A percentile compares a stretch with the other conserved stretches of the same genome.
Conservation (phyloP, 140 eudicot species). For the Anethum foeniculum region DNA sequence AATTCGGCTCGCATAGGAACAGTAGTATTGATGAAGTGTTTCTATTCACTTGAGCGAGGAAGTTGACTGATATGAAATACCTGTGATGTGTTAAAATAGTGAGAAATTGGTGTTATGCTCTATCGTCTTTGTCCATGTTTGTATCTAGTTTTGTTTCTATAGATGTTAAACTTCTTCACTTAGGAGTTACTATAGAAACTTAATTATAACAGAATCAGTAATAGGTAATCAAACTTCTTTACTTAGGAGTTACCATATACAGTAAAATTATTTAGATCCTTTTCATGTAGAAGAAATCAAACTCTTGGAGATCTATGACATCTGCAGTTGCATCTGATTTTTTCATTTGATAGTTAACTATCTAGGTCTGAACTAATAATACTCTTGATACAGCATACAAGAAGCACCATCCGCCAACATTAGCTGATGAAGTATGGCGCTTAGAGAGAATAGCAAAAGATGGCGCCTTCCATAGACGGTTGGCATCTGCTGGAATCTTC, state of each 20-base stretch:
- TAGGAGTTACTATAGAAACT: background rate
- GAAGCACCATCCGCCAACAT: conserved; percentile 70
- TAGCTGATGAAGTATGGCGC: conserved; percentile 67
- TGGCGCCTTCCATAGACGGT: conserved; percentile 47
- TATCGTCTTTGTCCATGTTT: background rate
- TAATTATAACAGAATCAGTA: background rate
- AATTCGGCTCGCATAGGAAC: background rate
- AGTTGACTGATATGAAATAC: background rate
- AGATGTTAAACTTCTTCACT: background rate
- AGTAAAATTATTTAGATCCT: background rate
- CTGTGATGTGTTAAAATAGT: background rate
- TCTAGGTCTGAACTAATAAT: background rate
- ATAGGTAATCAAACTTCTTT: background rate
- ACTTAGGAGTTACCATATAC: background rate
- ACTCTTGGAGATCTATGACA: background rate
- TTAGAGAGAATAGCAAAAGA: conserved; percentile 66
- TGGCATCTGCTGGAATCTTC: conserved; percentile 27
- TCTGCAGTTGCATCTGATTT: background rate
- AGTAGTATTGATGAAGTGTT: background rate
- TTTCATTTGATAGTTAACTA: background rate
- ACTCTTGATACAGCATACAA: conserved; percentile 52
- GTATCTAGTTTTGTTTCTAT: background rate
- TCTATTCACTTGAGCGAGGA: background rate
- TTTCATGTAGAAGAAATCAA: background rate
- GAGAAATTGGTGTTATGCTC: background rate